Evolutionary conservation across 305 asterid genomes (phyloP).

Genomic region (Solanum aculeatissimum): DNA sequence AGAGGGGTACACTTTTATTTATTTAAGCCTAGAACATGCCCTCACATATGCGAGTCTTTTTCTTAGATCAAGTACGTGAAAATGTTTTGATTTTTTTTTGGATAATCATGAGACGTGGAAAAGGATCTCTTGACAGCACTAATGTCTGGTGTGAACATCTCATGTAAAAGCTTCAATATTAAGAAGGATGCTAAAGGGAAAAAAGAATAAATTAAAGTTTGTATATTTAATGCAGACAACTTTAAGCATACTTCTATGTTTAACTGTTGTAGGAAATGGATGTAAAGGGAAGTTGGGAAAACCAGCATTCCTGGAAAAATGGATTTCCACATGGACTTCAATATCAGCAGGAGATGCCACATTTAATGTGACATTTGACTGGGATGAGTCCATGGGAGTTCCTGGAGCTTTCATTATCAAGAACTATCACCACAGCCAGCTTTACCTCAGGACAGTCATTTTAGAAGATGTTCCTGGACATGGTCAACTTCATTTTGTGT

Average conservation of each 20-base stretch:
- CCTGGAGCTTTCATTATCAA: conserved; percentile 69
- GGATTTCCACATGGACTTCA: conserved; percentile 26
- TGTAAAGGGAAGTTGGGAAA: conserved; percentile 18
- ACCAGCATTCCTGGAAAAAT: conserved; percentile 21
- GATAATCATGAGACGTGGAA: background rate
- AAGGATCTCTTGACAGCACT: background rate
- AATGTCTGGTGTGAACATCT: background rate
- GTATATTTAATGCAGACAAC: background rate
- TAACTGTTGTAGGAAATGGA: background rate
- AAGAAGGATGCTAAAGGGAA: background rate
- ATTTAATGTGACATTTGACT: conserved; percentile 36
- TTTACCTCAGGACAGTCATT: conserved; percentile 61
- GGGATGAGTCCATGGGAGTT: conserved; percentile 48
- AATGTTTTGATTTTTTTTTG: background rate
- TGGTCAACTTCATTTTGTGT: conserved; percentile 47
- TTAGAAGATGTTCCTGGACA: conserved; percentile 60
- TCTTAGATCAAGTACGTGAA: background rate
- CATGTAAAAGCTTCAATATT: background rate
- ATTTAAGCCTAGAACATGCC: background rate
- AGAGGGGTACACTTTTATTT: background rate
- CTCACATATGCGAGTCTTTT: background rate
- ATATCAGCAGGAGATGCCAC: conserved; percentile 27
- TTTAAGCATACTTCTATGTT: background rate
- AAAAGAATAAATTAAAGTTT: background rate
- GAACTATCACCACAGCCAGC: conserved; percentile 64